Conservation (phyloP, 2,329 filamentous ascomycete genomes). For the Fusarium mexicanum region DNA sequence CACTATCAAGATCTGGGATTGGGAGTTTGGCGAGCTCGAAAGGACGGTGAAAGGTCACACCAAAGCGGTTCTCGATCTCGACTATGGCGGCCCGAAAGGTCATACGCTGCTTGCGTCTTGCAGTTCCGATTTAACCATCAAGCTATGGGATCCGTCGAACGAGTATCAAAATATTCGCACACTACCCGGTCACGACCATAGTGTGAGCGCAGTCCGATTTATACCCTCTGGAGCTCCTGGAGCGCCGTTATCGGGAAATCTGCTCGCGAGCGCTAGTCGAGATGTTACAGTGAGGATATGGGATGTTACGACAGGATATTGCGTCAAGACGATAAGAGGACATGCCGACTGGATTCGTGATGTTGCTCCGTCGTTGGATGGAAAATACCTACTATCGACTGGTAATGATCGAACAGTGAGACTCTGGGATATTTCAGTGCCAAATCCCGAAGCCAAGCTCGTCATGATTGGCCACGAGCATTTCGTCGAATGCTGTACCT, state of each 20-base stretch:
- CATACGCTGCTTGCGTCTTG: constrained; percentile 73
- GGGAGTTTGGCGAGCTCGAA: constrained; percentile 91
- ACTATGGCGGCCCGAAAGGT: constrained; percentile 80
- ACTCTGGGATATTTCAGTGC: constrained; percentile 82
- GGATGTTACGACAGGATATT: constrained; percentile 94
- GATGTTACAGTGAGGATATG: constrained; percentile 89
- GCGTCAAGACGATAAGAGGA: constrained; percentile 86
- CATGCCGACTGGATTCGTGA: constrained; percentile 94
- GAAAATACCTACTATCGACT: constrained; percentile 82
- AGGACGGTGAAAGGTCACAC: constrained; percentile 93
- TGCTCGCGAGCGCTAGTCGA: constrained; percentile 85
- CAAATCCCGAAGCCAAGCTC: constrained; percentile 74
- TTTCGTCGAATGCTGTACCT: constrained; percentile 83
- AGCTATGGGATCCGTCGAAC: constrained; percentile 91
- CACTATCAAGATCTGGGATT: constrained; percentile 98
- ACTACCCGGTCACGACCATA: constrained; percentile 90
- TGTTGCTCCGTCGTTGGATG: constrained; percentile 83
- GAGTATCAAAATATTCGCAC: constrained; percentile 97
- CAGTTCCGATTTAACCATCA: constrained; percentile 90
- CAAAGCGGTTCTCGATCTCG: constrained; percentile 85
- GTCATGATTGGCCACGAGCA: constrained; percentile 89
- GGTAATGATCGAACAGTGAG: constrained; percentile 84
- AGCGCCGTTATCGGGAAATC: constrained; percentile 80
- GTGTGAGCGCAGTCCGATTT: constrained; percentile 87
- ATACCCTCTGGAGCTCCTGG: constrained; percentile 84